These are phyloP conservation scores for Periconia sp. DNA, from an alignment of 2,329 filamentous ascomycete genomes.

Conservation along the genomic window DNA sequence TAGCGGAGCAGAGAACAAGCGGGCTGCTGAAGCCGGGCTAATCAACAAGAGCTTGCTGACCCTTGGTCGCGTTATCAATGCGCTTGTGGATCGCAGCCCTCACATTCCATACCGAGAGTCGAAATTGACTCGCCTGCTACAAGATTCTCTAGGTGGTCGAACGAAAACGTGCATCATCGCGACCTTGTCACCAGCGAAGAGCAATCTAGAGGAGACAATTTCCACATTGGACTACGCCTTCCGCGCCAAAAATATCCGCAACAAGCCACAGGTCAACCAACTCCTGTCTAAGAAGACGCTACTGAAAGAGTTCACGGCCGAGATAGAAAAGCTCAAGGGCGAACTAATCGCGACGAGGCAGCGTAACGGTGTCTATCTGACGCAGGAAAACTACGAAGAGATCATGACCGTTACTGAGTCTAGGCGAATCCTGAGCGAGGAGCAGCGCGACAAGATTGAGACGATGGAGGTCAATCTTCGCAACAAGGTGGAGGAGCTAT, in stretches of 20 bases:
- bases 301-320: conserved; percentile 84
- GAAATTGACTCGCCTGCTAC: conserved; percentile 89
- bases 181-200: conserved; percentile 91
- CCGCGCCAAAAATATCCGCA: conserved; percentile 96
- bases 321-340: conserved; percentile 93
- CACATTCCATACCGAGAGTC: conserved; percentile 96
- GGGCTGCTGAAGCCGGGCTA: conserved; percentile 90
- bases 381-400: conserved; percentile 87
- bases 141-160: conserved; percentile 93
- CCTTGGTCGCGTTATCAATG: conserved; percentile 95
- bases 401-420: conserved; percentile 93
- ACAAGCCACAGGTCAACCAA: conserved; percentile 95
- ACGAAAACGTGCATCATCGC: conserved; percentile 99
- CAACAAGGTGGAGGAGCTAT: conserved; percentile 93
- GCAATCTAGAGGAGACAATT: conserved; percentile 96
- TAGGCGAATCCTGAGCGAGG: conserved; percentile 85
- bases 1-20: conserved; percentile 97
- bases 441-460: conserved; percentile 90
- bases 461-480: conserved; percentile 88
- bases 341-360: conserved; percentile 92
- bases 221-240: conserved; percentile 98
- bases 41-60: conserved; percentile 99
- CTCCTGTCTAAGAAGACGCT: conserved; percentile 92
- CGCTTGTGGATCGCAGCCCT: conserved; percentile 83
- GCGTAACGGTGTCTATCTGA: conserved; percentile 92